These are phyloP conservation scores for Herpomyces periplanetae DNA, from an alignment of 2,329 filamentous ascomycete species.

Conservation along the genomic window DNA sequence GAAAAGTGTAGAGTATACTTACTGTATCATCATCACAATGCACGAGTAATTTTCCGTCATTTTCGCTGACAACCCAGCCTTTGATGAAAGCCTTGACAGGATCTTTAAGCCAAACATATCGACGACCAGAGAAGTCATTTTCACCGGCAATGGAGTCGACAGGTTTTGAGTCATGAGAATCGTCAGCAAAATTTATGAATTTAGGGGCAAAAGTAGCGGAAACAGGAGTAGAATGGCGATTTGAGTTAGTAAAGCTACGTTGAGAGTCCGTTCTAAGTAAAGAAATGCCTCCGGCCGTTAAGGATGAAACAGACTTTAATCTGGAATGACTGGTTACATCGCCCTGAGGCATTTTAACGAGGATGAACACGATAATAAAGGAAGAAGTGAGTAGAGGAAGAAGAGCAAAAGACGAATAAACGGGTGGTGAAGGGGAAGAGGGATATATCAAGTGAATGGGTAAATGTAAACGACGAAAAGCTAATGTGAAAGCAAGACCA, in stretches of 20 bases:
- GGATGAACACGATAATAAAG: too few relatives aligned
- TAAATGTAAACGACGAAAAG: too few relatives aligned
- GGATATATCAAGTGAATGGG: too few relatives aligned
- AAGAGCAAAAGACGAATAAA: too few relatives aligned
- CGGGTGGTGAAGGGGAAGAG: too few relatives aligned
- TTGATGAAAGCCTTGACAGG: constrained; percentile 53
- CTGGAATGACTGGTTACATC: too few relatives aligned
- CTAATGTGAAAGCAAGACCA: too few relatives aligned
- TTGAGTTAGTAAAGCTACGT: constrained; percentile 17
- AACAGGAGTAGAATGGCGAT: constrained; percentile 17
- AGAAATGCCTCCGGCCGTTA: constrained; percentile 7
- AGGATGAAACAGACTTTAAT: too few relatives aligned
- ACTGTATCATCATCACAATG: constrained; percentile 77
- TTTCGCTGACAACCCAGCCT: constrained; percentile 62
- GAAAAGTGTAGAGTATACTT: constrained; percentile 4
- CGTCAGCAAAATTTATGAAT: constrained; percentile 64
- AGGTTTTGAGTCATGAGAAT: constrained; percentile 16
- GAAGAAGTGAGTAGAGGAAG: too few relatives aligned
- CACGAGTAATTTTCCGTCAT: constrained; percentile 27
- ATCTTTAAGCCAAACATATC: constrained; percentile 91
- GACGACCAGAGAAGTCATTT: constrained; percentile 91
- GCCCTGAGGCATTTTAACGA: too few relatives aligned
- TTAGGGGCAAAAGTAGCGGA: constrained; percentile 71
- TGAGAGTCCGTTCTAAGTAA: constrained; percentile 7
- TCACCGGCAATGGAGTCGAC: constrained; percentile 55